Conservation (phyloP, 169 alveolate species). For the Plasmodium coatneyi region DNA sequence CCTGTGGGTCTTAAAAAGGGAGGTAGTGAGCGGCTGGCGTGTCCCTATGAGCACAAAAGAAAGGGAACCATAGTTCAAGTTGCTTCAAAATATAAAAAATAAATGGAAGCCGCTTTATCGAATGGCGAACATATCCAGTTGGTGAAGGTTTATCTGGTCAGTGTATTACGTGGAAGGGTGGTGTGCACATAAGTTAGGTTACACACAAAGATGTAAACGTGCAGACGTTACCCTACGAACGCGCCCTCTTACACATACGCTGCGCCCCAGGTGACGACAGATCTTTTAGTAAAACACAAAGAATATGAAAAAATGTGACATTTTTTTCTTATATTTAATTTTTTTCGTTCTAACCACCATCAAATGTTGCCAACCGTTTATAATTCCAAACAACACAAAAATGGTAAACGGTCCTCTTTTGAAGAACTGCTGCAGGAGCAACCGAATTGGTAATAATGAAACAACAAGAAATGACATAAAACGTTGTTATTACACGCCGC, state of each 20-base stretch:
- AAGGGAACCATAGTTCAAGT: background rate
- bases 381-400: constrained; percentile 18
- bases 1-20: background rate
- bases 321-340: constrained; percentile 2
- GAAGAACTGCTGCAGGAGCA: constrained; percentile 16
- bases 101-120: background rate
- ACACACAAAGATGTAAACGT: background rate
- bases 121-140: background rate
- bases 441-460: constrained; percentile 25
- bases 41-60: background rate
- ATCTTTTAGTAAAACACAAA: constrained; percentile 10
- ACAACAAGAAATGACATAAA: background rate
- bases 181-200: background rate
- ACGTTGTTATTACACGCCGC: background rate
- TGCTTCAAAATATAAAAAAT: background rate
- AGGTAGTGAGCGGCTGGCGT: background rate
- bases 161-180: background rate
- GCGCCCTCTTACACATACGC: background rate
- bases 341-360: background rate
- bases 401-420: background rate
- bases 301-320: constrained; percentile 61
- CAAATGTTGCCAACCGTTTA: constrained; percentile 21
- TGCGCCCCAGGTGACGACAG: background rate
- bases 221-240: background rate
- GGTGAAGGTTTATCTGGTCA: background rate